phyloP scores from a whole-genome alignment of 148 eudicot species.

The Agrostemma githago region DNA sequence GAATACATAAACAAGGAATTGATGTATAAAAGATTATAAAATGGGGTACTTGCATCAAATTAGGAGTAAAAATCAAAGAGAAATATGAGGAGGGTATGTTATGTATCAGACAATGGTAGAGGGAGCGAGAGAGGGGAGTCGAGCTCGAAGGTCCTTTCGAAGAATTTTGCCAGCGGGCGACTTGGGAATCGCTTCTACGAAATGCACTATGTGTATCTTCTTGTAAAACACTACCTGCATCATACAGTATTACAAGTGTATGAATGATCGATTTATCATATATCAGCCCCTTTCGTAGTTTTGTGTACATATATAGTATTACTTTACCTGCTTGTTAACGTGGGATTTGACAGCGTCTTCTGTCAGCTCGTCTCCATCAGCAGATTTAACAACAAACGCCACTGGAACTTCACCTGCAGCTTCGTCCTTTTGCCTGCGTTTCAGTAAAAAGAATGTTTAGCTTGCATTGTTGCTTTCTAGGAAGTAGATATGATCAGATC shows the following conservation, averaged over 20 bases:
- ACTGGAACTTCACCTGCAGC: slow-evolving; percentile 82
- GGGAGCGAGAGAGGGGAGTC: slow-evolving; percentile 25
- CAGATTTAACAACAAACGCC: slow-evolving; percentile 63
- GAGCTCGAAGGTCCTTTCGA: slow-evolving; percentile 73
- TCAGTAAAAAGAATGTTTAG: neutral
- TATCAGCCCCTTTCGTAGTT: neutral
- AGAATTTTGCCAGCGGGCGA: slow-evolving; percentile 78
- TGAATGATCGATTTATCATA: neutral
- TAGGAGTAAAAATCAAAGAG: neutral
- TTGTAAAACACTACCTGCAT: slow-evolving; percentile 83
- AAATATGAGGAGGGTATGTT: neutral
- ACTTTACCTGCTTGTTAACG: slow-evolving; percentile 72
- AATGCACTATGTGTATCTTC: slow-evolving; percentile 77
- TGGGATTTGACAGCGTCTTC: slow-evolving; percentile 64
- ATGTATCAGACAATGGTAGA: neutral
- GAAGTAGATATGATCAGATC: neutral
- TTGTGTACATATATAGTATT: too few species aligned
- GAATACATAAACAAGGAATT: neutral
- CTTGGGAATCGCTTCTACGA: slow-evolving; percentile 70
- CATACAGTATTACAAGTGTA: neutral
- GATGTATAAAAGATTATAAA: neutral
- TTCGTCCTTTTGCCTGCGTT: slow-evolving; percentile 73
- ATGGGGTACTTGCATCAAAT: neutral
- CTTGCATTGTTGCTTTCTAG: neutral
- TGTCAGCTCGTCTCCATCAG: slow-evolving; percentile 37